Evolutionary conservation across 225 moss, liverwort and hornwort species (phyloP), one percentile per base, ranked within the genome.

Genomic region (Sphagnum contortum): DNA sequence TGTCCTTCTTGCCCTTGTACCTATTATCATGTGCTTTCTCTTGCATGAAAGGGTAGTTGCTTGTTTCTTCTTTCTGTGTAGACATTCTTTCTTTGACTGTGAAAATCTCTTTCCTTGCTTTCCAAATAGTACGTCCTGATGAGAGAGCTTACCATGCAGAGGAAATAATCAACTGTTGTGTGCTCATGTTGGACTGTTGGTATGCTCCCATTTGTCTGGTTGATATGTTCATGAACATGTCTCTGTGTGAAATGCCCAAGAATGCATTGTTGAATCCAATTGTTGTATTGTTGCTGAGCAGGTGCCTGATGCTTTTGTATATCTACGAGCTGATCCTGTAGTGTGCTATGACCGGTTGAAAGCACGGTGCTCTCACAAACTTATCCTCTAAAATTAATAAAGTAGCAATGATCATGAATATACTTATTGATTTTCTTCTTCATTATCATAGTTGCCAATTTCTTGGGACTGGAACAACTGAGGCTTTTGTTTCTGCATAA

Each of bases 251-350:
- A 29, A 29, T 29, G 29, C 29, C 29, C 29, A 29, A 29, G 29
- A 0, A 1, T 29, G 29, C 29, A 29, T 29, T 29, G 29, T 29
- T 29, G 29, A 29, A 29, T 29, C 29, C 29, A 29, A 29, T 29
- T 29, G 29, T 29, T 29, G 29, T 29, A 29, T 29, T 29, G 29
- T 29, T 29, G 29, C 29, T 29, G 29, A 2, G 53, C 80, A 86
- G 82, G 73, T 83, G 61, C 77, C 80, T 5, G 75, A 86, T 71
- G 75, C 80, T 66, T 86, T 82, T 75, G 75, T 86, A 6, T 83
- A 86, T 66, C 75, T 86, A 13, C 68, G 86, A 71, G 86, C 82
- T 44, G 80, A 77, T 67, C 82, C 86, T 48, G 70, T 46, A 11
- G 80, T 86, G 9, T 83, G 86, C 66, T 74, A 80, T 46, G 71